A percentile compares a stretch with the other conserved stretches of the same genome.
Evolutionary conservation across 768 basidiomycete species (phyloP).

Genomic region (Hericium erinaceus): DNA sequence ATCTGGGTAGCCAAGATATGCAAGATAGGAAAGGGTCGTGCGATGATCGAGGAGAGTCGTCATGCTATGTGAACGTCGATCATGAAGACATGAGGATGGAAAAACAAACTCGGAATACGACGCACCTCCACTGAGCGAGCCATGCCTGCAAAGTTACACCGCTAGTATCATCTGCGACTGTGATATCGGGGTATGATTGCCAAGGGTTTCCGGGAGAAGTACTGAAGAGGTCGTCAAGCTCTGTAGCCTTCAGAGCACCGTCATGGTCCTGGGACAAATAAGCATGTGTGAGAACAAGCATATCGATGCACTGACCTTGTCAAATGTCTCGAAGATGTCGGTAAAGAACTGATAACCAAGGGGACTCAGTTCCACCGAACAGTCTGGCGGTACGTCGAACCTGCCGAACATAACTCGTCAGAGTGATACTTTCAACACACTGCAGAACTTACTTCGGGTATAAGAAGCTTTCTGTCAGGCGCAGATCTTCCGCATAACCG

Average conservation of each 20-base stretch:
- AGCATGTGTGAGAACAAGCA: background rate
- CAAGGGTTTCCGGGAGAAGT: constrained; percentile 96
- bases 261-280: constrained; percentile 69
- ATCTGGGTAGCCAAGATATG: constrained; percentile 85
- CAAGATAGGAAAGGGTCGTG: constrained; percentile 88
- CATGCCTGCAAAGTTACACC: constrained; percentile 95
- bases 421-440: background rate
- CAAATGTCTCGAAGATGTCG: constrained; percentile 90
- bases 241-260: constrained; percentile 75
- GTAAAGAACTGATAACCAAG: constrained; percentile 95
- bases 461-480: constrained; percentile 80
- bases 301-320: constrained; percentile 51
- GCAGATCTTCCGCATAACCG: constrained; percentile 92
- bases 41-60: constrained; percentile 92
- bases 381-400: constrained; percentile 89
- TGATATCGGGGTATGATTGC: constrained; percentile 90
- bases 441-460: constrained; percentile 63
- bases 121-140: constrained; percentile 95
- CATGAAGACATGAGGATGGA: background rate
- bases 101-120: constrained; percentile 11
- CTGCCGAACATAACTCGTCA: constrained; percentile 29
- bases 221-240: constrained; percentile 83
- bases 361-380: constrained; percentile 92
- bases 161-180: constrained; percentile 77
- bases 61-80: constrained; percentile 50